Evolutionary conservation across 202 grass and related monocot species (phyloP).

Genomic region (Zizania palustris): DNA sequence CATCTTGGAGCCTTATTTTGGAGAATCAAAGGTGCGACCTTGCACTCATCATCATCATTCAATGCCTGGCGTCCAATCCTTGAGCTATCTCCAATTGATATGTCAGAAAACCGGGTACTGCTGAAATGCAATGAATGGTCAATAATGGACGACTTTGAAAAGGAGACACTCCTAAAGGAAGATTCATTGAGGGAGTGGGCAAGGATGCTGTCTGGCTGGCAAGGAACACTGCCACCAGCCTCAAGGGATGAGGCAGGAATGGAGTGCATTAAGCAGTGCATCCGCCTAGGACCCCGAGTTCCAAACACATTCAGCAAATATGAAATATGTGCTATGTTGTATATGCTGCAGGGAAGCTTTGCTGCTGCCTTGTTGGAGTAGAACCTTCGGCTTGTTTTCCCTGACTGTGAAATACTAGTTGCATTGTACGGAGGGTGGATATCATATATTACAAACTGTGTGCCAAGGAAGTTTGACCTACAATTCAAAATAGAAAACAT

Average conservation of each 20-base stretch:
- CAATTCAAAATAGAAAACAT: constrained; percentile 26
- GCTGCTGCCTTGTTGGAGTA: constrained; percentile 62
- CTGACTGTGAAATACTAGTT: constrained; percentile 34
- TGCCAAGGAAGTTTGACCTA: constrained; percentile 70
- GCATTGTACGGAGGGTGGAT: constrained; percentile 44
- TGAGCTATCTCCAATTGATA: constrained; percentile 31
- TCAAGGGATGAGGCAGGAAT: constrained; percentile 74
- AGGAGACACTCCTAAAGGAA: constrained; percentile 59
- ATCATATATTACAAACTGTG: constrained; percentile 76
- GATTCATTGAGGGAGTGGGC: constrained; percentile 53
- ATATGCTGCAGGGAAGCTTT: constrained; percentile 60
- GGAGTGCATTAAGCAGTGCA: constrained; percentile 90
- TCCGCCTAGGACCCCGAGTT: constrained; percentile 81
- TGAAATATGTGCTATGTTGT: constrained; percentile 74
- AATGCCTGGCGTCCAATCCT: constrained; percentile 24
- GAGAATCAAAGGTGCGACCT: constrained; percentile 63
- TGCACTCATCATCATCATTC: constrained; percentile 41
- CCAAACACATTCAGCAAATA: constrained; percentile 88
- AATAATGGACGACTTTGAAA: constrained; percentile 47
- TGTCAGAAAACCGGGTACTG: constrained; percentile 71
- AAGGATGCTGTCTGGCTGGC: constrained; percentile 51
- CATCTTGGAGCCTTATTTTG: constrained; percentile 83
- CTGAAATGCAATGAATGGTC: constrained; percentile 69
- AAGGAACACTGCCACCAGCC: constrained; percentile 66
- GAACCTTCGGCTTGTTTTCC: constrained; percentile 65